phyloP scores from a whole-genome alignment of 2,329 filamentous ascomycete genomes.

The Xylaria arbuscula region DNA sequence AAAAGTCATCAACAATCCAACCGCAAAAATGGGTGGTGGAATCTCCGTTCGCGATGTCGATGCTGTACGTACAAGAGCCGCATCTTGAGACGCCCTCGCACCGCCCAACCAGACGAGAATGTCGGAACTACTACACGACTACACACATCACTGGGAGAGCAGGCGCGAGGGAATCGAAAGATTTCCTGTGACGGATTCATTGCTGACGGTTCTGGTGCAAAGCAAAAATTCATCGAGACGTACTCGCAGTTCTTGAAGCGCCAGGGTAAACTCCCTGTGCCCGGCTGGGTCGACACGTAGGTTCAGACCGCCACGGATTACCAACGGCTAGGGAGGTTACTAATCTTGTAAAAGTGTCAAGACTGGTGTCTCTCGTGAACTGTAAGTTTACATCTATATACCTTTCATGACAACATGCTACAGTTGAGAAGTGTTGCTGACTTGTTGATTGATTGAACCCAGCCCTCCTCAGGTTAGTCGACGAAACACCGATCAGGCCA shows the following conservation, averaged over 20 bases:
- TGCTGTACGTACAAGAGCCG: slow-evolving; percentile 62
- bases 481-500: neutral
- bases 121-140: slow-evolving; percentile 26
- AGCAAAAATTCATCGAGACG: slow-evolving; percentile 89
- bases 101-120: slow-evolving; percentile 29
- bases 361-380: slow-evolving; percentile 95
- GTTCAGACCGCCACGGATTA: too few relatives aligned
- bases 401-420: too few relatives aligned
- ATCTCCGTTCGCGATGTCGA: slow-evolving; percentile 87
- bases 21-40: slow-evolving; percentile 82
- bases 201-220: slow-evolving; percentile 67
- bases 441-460: neutral
- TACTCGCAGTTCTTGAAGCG: slow-evolving; percentile 90
- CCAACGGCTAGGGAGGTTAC: too few relatives aligned
- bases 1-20: slow-evolving; percentile 48
- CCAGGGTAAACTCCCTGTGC: slow-evolving; percentile 82
- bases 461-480: slow-evolving; percentile 38
- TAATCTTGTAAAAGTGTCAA: too few relatives aligned
- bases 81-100: slow-evolving; percentile 36
- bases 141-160: slow-evolving; percentile 57
- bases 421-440: slow-evolving; percentile 14
- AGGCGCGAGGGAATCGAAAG: slow-evolving; percentile 79
- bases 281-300: slow-evolving; percentile 90
- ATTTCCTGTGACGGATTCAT: slow-evolving; percentile 79
- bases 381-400: too few relatives aligned